phyloP scores from a whole-genome alignment of 139 green algal species.

The Choricystis sp. region DNA sequence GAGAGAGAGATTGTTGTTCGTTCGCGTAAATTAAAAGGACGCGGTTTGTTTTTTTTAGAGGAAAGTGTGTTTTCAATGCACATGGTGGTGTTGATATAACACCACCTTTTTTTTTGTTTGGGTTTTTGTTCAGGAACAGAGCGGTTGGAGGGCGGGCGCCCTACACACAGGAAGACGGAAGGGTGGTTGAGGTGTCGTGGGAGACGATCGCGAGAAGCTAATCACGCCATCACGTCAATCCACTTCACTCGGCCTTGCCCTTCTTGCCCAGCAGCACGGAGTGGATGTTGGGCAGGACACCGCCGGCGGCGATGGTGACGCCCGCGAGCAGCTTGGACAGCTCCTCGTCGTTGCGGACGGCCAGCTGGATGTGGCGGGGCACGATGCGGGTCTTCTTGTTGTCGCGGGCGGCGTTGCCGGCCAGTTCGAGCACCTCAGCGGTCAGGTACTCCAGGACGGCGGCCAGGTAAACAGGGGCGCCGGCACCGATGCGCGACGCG shows the following conservation, averaged over 20 bases:
- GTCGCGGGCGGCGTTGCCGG: conserved; percentile 54
- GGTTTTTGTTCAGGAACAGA: no score
- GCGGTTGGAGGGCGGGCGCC: no score
- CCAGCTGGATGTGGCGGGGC: conserved; percentile 66
- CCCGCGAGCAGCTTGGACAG: conserved; percentile 69
- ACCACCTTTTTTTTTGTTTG: neutral
- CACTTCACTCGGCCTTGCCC: no score
- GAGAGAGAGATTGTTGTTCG: no score
- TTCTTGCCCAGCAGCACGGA: conserved; percentile 72
- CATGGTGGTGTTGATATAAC: neutral
- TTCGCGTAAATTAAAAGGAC: no score
- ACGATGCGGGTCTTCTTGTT: conserved; percentile 80
- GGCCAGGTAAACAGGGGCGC: no score
- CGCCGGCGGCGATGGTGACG: conserved; percentile 65
- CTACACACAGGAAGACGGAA: no score
- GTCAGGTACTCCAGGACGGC: conserved; percentile 47
- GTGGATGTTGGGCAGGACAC: conserved; percentile 80
- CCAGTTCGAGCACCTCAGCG: conserved; percentile 40
- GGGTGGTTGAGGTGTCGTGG: no score
- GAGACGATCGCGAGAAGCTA: no score
- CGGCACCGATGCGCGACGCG: conserved; percentile 40
- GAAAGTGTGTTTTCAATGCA: no score
- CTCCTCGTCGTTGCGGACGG: conserved; percentile 31
- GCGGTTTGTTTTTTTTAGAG: neutral
- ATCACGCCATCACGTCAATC: no score